Evolutionary conservation across 2,329 filamentous ascomycete genomes (phyloP).

Genomic region (Parastagonospora nodorum): DNA sequence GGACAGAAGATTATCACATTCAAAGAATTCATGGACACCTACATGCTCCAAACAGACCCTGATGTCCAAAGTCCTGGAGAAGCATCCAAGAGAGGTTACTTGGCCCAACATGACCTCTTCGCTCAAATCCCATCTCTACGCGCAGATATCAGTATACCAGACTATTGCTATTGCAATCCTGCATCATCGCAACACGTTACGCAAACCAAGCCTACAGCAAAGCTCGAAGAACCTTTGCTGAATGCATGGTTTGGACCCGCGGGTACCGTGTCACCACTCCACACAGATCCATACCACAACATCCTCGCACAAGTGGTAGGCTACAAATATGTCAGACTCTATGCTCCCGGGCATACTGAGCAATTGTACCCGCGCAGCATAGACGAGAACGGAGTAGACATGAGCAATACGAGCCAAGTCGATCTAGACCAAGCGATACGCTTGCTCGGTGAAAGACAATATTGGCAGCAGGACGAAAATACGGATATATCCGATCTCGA

Average conservation of each 20-base stretch:
- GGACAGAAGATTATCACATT: constrained; percentile 81
- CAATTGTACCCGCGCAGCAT: constrained; percentile 65
- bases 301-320: constrained; percentile 89
- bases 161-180: constrained; percentile 79
- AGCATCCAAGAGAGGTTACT: constrained; percentile 67
- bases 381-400: constrained; percentile 75
- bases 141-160: constrained; percentile 77
- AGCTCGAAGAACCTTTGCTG: constrained; percentile 65
- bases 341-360: constrained; percentile 67
- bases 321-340: constrained; percentile 88
- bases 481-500: constrained; percentile 23
- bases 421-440: constrained; percentile 73
- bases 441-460: constrained; percentile 46
- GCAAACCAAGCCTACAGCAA: constrained; percentile 17
- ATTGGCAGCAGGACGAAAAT: constrained; percentile 31
- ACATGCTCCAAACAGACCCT: constrained; percentile 54
- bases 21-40: constrained; percentile 67
- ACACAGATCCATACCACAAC: constrained; percentile 94
- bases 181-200: constrained; percentile 22
- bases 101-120: constrained; percentile 91
- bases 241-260: constrained; percentile 94
- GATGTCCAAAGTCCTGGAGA: background rate
- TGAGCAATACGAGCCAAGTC: constrained; percentile 85
- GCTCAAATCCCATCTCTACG: constrained; percentile 77
- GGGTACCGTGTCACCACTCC: constrained; percentile 87